Evolutionary conservation across 2,329 filamentous ascomycete species (phyloP).

Genomic region (Paecilomyces fulvus): DNA sequence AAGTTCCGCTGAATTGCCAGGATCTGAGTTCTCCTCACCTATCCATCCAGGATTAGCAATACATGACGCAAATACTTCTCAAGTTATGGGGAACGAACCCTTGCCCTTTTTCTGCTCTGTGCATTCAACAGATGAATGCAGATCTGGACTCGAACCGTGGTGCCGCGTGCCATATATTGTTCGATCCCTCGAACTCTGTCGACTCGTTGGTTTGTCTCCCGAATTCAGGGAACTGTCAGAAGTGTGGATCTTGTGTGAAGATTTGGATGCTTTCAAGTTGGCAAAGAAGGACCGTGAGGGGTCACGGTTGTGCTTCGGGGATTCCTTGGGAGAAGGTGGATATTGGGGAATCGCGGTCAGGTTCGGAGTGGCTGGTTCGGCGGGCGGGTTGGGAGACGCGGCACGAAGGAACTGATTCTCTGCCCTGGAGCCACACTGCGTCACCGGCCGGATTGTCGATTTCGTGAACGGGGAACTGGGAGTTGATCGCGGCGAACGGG

Average conservation of each 20-base stretch:
- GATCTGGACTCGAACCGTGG: constrained; percentile 36
- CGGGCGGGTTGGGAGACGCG: constrained; percentile 17
- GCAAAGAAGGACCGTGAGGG: constrained; percentile 40
- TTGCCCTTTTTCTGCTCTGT: neutral
- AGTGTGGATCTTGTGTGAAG: constrained; percentile 33
- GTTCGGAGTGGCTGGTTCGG: constrained; percentile 30
- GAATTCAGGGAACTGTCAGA: constrained; percentile 33
- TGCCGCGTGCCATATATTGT: constrained; percentile 25
- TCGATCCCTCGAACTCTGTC: constrained; percentile 37
- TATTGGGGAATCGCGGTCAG: constrained; percentile 39
- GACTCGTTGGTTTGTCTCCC: constrained; percentile 31
- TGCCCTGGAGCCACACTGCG: constrained; percentile 21
- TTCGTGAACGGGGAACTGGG: constrained; percentile 30
- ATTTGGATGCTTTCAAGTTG: constrained; percentile 39
- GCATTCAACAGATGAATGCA: constrained; percentile 13
- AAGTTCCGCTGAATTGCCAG: constrained; percentile 14
- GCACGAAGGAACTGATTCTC: constrained; percentile 20
- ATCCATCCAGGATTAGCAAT: constrained; percentile 8
- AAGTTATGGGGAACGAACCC: neutral
- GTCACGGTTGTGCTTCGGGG: constrained; percentile 35
- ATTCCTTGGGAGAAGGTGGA: constrained; percentile 34
- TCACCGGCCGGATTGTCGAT: constrained; percentile 34
- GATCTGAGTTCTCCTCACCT: neutral
- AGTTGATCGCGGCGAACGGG: constrained; percentile 29
- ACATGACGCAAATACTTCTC: neutral